These are phyloP conservation scores for Podosphaera xanthii DNA, from an alignment of 2,329 filamentous ascomycete genomes.

Conservation along the genomic window DNA sequence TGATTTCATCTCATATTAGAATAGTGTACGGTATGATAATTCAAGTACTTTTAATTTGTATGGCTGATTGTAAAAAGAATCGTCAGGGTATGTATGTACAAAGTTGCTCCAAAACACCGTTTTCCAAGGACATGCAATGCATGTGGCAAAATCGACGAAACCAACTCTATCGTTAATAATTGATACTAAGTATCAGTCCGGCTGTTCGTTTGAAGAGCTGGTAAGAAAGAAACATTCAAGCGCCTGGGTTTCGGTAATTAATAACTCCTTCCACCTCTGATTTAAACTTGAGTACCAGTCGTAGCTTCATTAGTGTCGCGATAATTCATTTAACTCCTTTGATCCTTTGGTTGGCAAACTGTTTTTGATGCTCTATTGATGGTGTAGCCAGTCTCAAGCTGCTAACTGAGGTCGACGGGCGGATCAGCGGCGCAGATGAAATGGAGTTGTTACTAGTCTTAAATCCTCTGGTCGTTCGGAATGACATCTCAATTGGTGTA, in stretches of 20 bases:
- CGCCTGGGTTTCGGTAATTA: conserved; percentile 6
- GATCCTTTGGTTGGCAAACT: conserved; percentile 8
- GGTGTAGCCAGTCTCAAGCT: conserved; percentile 11
- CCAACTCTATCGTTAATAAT: neutral
- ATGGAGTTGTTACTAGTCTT: conserved; percentile 10
- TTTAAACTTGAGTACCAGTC: conserved; percentile 1
- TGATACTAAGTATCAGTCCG: neutral
- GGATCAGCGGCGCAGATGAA: conserved; percentile 10
- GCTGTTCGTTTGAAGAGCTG: neutral
- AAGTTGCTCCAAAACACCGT: neutral
- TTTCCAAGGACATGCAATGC: neutral
- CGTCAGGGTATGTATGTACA: neutral
- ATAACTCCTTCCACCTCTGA: neutral
- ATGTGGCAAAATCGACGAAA: neutral
- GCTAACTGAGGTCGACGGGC: conserved; percentile 9
- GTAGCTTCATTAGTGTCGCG: conserved; percentile 9
- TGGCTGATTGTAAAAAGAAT: neutral
- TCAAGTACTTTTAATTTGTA: neutral
- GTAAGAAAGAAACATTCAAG: conserved; percentile 3
- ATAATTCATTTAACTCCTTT: neutral
- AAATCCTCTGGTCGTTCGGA: conserved; percentile 6
- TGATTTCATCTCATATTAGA: neutral
- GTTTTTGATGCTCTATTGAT: conserved; percentile 8
- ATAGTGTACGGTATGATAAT: neutral
- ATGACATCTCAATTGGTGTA: conserved; percentile 8